A percentile compares a stretch with the other conserved stretches of the same genome.
Conservation (phyloP, 768 basidiomycete species). For the Pisolithus microcarpus region DNA sequence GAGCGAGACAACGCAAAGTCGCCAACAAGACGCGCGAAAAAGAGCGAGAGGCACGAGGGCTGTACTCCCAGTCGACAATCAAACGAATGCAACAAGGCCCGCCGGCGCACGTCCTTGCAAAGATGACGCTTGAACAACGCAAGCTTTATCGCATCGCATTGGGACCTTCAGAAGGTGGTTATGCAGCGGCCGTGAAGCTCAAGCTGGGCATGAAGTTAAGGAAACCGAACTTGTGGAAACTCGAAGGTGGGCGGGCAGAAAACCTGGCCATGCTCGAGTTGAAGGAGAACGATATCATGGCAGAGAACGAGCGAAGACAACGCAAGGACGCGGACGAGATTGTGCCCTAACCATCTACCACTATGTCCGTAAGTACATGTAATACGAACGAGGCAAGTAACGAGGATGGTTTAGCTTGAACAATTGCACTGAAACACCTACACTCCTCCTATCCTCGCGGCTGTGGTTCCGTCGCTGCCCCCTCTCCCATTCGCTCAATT, state of each 20-base stretch:
- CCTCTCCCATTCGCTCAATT: constrained; percentile 18
- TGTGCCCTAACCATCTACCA: background rate
- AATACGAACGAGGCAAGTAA: too few species aligned
- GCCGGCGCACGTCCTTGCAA: constrained; percentile 52
- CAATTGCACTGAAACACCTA: constrained; percentile 43
- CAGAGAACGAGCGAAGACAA: constrained; percentile 23
- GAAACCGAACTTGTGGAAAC: constrained; percentile 27
- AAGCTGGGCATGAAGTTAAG: constrained; percentile 44
- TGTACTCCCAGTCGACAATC: constrained; percentile 44
- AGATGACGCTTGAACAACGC: constrained; percentile 44
- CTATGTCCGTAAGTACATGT: too few species aligned
- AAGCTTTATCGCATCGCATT: constrained; percentile 43
- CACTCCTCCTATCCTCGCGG: constrained; percentile 27
- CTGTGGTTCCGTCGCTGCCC: too few species aligned
- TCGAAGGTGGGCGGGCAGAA: constrained; percentile 26
- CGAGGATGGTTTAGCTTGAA: constrained; percentile 5
- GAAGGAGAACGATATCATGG: constrained; percentile 20
- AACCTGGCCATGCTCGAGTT: constrained; percentile 20
- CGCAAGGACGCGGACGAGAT: background rate
- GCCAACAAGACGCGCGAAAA: constrained; percentile 59
- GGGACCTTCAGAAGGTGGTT: constrained; percentile 60
- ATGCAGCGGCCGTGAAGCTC: constrained; percentile 59
- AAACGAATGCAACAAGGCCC: constrained; percentile 46
- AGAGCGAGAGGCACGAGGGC: constrained; percentile 57
- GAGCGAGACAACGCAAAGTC: constrained; percentile 54